Evolutionary conservation across 805 yeast genomes (phyloP).

Genomic region (Trichomonascus vanleenenianus): DNA sequence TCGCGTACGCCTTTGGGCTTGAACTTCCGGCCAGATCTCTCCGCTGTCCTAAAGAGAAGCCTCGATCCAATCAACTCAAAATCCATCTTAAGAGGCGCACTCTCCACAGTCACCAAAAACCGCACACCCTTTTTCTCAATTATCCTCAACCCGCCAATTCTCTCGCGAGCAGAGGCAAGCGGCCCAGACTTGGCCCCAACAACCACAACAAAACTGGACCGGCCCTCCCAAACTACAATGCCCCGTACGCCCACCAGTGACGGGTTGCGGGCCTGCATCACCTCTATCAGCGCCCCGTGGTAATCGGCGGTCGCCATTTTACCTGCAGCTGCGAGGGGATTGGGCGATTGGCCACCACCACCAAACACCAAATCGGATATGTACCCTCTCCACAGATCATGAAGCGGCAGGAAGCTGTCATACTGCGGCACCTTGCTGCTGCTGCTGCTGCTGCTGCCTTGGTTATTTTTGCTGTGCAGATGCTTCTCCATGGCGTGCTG

Average conservation of each 20-base stretch:
- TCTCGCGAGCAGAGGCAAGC: constrained; percentile 17
- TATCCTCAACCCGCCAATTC: constrained; percentile 57
- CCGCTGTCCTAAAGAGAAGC: constrained; percentile 64
- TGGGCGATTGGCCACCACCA: not conserved
- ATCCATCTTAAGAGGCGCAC: constrained; percentile 36
- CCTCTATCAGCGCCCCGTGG: constrained; percentile 64
- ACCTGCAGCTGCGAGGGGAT: constrained; percentile 12
- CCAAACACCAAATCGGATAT: constrained; percentile 44
- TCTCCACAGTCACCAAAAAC: constrained; percentile 43
- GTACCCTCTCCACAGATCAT: constrained; percentile 68
- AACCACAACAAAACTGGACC: constrained; percentile 58
- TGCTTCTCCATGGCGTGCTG: too few species aligned
- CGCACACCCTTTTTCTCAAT: constrained; percentile 61
- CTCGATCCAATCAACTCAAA: constrained; percentile 76
- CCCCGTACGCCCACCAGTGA: constrained; percentile 59
- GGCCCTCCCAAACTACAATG: constrained; percentile 79
- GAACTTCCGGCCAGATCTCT: constrained; percentile 78
- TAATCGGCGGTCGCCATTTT: constrained; percentile 69
- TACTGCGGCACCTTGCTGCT: constrained; percentile 24
- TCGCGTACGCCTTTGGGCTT: constrained; percentile 71
- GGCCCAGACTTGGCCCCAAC: constrained; percentile 31
- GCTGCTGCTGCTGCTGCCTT: constrained; percentile 5
- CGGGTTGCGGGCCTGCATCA: constrained; percentile 48
- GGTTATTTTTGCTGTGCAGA: not conserved
- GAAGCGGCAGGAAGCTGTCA: constrained; percentile 46